These are phyloP conservation scores for Bolboschoenoplectus hybrid DNA, from an alignment of 202 grass and related monocot species.

Conservation along the genomic window DNA sequence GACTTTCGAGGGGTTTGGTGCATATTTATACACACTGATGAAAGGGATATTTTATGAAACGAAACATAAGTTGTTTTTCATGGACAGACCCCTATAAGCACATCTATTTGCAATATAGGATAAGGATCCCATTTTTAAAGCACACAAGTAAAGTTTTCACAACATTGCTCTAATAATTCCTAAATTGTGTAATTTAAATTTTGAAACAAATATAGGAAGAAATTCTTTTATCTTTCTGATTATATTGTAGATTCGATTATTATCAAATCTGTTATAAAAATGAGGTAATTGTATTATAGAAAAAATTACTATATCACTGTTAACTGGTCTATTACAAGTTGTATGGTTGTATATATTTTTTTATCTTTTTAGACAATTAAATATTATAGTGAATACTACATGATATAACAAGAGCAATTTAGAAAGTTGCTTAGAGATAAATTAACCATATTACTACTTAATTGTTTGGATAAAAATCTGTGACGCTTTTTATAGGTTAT, in stretches of 20 bases:
- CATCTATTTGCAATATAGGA: not conserved
- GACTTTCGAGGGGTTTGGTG: conserved; percentile 31
- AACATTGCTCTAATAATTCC: not conserved
- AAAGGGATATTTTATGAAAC: not conserved
- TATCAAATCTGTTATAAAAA: not conserved
- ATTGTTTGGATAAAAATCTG: not conserved
- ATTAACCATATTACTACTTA: not conserved
- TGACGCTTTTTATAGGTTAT: not conserved
- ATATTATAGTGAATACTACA: not conserved
- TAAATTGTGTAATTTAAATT: not conserved
- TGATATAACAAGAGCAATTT: not conserved
- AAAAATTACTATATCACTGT: not conserved
- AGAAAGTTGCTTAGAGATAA: not conserved
- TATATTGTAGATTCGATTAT: not conserved
- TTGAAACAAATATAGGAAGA: not conserved
- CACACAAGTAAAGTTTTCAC: not conserved
- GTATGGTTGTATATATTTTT: not conserved
- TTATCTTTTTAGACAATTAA: not conserved
- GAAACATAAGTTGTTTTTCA: not conserved
- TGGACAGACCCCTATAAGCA: not conserved
- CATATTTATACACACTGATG: conserved; percentile 7
- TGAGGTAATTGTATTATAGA: not conserved
- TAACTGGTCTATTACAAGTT: not conserved
- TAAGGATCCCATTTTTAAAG: not conserved
- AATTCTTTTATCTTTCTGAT: not conserved